Base-by-base conservation (phyloP, 441 rosid genomes). In the Bocquillonia castaneifolia region DNA sequence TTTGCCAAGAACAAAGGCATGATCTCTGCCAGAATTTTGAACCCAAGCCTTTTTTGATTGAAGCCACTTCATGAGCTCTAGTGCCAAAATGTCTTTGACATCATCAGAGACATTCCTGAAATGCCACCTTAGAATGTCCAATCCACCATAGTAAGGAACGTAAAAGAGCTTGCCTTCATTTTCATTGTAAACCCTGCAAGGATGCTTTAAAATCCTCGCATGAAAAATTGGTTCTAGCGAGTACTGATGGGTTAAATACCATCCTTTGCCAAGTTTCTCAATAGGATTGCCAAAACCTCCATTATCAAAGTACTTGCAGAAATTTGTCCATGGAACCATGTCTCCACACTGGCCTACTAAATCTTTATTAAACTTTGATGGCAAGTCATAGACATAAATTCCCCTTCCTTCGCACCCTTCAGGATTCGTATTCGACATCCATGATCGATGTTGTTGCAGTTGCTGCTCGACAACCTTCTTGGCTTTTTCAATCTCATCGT, bases 111-210 rank as follows among this genome's bases (percentile, higher is more conserved):
- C 92, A 54, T 88, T 92, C 78, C 77, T 90, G 84, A 92, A 90
- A 77, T 92, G 97, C 97, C 98, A 93, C 74, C 97, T 78, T 68
- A 90, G 64, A 70, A 93, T 82, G 79, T 90, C 96, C 0, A 93
- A 60, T 48, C 98, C 93, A 0, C 93, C 96, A 50, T 85, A 90
- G 57, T 79, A 93, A 5, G 96, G 97, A 10, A 93, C 96, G 66
- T 88, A 90, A 60, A 86, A 93, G 58, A 93, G 84, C 78, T 85
- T 90, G 0, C 91, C 96, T 73, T 81, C 80, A 34, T 72, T 75
- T 59, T 83, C 87, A 1, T 81, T 73, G 68, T 83, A 79, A 74
- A 88, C 93, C 75, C 98, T 76, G 84, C 96, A 90, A 0, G 84
- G 90, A 79, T 88, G 97, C 73, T 82, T 93, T 79, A 88, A 72